These are phyloP conservation scores for Eutrema japonicum DNA, from an alignment of 345 rosid species.

Conservation along the genomic window DNA sequence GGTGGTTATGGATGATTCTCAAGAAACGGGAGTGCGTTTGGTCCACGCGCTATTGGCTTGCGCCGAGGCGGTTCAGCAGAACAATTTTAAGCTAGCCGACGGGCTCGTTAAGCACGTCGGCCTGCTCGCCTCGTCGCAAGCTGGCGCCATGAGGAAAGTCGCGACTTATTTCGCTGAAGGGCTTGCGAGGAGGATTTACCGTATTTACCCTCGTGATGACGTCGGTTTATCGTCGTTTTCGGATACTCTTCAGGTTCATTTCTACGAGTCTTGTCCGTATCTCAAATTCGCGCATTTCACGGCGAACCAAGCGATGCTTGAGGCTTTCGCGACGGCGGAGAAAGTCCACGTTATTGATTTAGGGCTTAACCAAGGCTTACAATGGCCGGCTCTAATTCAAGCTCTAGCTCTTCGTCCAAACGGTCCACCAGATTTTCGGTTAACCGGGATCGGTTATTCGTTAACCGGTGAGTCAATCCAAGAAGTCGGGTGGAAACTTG, in stretches of 20 bases:
- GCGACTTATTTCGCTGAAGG: conserved; percentile 91
- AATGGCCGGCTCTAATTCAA: conserved; percentile 96
- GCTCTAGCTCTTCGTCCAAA: conserved; percentile 85
- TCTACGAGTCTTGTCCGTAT: conserved; percentile 90
- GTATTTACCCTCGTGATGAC: conserved; percentile 57
- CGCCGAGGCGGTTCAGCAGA: conserved; percentile 80
- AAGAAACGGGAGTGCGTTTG: conserved; percentile 82
- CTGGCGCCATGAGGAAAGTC: conserved; percentile 91
- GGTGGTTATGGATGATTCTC: conserved; percentile 80
- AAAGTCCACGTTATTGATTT: conserved; percentile 85
- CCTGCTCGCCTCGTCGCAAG: conserved; percentile 68
- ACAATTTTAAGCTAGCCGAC: conserved; percentile 65
- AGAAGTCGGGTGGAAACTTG: conserved; percentile 80
- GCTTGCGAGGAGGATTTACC: conserved; percentile 74
- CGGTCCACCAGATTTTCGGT: conserved; percentile 79
- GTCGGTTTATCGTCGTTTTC: conserved; percentile 47
- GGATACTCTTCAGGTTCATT: conserved; percentile 74
- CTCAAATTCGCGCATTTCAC: conserved; percentile 96
- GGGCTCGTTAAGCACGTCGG: conserved; percentile 82
- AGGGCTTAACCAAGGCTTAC: conserved; percentile 78
- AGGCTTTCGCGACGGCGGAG: conserved; percentile 59
- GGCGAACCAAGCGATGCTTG: conserved; percentile 90
- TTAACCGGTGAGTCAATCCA: conserved; percentile 64
- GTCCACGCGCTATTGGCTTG: conserved; percentile 87
- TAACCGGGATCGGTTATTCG: conserved; percentile 88